Base-by-base conservation (phyloP, 345 rosid genomes). In the Cardamine chenopodiifolia region DNA sequence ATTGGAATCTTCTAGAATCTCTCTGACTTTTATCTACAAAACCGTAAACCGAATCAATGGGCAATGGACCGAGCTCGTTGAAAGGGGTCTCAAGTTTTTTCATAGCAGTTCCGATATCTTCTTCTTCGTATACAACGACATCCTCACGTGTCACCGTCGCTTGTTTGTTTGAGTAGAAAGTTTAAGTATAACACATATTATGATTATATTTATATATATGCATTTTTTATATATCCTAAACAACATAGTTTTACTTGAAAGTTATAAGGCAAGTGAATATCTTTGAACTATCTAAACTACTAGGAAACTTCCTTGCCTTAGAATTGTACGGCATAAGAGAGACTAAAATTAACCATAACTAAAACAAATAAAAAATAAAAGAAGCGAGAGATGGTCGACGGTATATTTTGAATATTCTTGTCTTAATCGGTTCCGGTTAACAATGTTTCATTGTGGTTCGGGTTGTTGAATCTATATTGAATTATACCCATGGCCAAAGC, bases 61-160 rank as follows among this genome's bases (percentile, higher is more conserved):
- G 35, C 14, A 14, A 13, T 44, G 13, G 9, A 6, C 19, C 23
- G 11, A 72, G 6, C 29, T 39, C 55, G 3, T 15, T 29, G n/a
- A 25, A 52, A 62, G 70, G 76, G 34, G 53, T 52, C 1, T 12
- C 18, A 18, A 62, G 62, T 5, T 62, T 25, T 3, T 25, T 2
- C 26, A 25, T 25, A 25, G 26, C 26, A 25, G 35, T 20, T 31
- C 47, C 37, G 0, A 73, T 8, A 63, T 73, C 70, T 63, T 72
- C 63, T 53, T 72, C 77, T 53, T 73, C 56, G 5, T 54, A 26
- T 29, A 53, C 45, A 42, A 54, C 2, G 2, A 17, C 63, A 15
- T 53, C 34, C 0, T 73, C 17, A 13, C 26, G 63, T 9, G 22
- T 5, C 76, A 62, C 53, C 34, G 23, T 61, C 63, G 3, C 44